Base-by-base conservation (phyloP, 495 filamentous ascomycete species). In the Aspergillus coremiiformis region DNA sequence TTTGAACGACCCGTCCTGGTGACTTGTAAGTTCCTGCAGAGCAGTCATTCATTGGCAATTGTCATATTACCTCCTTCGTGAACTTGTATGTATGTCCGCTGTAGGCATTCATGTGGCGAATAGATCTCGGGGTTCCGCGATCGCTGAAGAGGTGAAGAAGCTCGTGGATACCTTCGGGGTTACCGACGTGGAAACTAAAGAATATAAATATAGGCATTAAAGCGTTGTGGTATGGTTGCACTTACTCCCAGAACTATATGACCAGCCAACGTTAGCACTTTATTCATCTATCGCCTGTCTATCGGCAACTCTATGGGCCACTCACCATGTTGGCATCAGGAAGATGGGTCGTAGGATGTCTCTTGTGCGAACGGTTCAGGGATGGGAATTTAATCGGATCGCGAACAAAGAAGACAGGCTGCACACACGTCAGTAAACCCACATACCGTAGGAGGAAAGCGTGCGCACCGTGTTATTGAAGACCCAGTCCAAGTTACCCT, bases 401-500 rank as follows among this genome's bases (percentile, higher is more conserved):
- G 3, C 78, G 66, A 52, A 80, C 64, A 54, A 80, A 79, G 60
- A 80, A 80, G 0, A 80, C 66, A 2, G 61, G 58, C 47, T 49
- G 19, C 17, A 24, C 0, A 4, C 2, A 27, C 5, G 15, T 46
- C 20, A 46, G 43, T 29, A 14, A 9, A 22, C 14, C 19, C 19
- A 21, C 21, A 20, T 22, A 43, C 39, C 2, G 3, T 3, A 9
- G 4, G 29, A 48, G 27, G 12, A 12, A n/a, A 3, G 32, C 15
- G 19, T 32, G 4, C 47, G n/a, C 12, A 49, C 44, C 30, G 53
- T 46, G 61, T 78, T 72, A 62, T 80, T 79, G 57, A 73, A 77
- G 8, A 84, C 80, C 67, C 76, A 80, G 52, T 88, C 85, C 70
- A 77, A 80, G 57, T 87, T 86, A 12, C 84, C 84, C 56, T 90